Percentiles rank a stretch among this genome's conserved stretches.
phyloP scores from a whole-genome alignment of 1,284 basidiomycete species.

The Pascua guehoae region DNA sequence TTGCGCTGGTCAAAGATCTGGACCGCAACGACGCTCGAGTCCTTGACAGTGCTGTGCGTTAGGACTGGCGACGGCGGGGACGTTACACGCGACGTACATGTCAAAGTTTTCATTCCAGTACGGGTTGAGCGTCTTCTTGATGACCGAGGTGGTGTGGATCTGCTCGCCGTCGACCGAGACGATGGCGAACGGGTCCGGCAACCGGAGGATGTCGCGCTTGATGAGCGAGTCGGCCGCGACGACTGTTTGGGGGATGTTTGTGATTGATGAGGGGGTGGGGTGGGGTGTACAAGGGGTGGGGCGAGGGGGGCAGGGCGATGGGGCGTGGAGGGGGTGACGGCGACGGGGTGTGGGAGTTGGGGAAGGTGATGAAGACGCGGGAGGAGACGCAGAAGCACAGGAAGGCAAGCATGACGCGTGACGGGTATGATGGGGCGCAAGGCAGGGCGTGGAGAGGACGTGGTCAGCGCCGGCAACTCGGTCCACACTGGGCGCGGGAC shows the following conservation, averaged over 20 bases:
- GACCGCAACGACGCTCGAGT: conserved; percentile 84
- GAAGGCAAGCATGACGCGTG: no score
- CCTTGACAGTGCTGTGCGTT: conserved; percentile 75
- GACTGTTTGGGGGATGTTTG: conserved; percentile 57
- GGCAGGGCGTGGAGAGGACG: conserved; percentile 1
- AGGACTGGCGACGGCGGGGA: neutral
- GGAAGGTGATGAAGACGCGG: neutral
- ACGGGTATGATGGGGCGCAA: no score
- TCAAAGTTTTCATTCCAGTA: conserved; percentile 94
- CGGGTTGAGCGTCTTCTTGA: conserved; percentile 84
- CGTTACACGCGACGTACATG: conserved; percentile 59
- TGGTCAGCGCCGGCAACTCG: conserved; percentile 4
- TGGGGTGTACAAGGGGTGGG: neutral
- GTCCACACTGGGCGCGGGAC: neutral
- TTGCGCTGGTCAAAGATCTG: conserved; percentile 97
- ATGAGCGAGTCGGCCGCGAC: conserved; percentile 84
- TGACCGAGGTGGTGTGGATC: conserved; percentile 84
- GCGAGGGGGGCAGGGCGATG: no score
- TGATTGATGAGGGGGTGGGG: neutral
- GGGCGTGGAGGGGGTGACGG: neutral
- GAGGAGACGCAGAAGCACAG: no score
- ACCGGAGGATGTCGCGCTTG: conserved; percentile 84
- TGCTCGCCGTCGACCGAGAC: conserved; percentile 92
- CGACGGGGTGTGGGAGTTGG: neutral
- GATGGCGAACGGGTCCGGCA: conserved; percentile 91